Evolutionary conservation across 768 basidiomycete species (phyloP).

Genomic region (Pholiota microspora): DNA sequence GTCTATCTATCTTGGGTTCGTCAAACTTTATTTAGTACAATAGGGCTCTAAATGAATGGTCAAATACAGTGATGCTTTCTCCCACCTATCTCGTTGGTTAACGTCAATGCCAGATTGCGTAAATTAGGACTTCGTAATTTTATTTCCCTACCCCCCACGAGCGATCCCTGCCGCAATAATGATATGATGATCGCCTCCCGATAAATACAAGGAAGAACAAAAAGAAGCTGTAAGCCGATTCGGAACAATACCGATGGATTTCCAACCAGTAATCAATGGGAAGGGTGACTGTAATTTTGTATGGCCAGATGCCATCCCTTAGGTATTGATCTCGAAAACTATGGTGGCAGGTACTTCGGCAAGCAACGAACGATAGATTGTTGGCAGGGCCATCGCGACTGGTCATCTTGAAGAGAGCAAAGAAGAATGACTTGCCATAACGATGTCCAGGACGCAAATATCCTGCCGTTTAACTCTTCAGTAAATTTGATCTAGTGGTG

Average conservation of each 20-base stretch:
- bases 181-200: background rate
- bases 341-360: background rate
- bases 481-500: background rate
- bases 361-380: conserved; percentile 1
- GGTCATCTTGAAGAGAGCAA: conserved; percentile 4
- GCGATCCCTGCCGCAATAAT: background rate
- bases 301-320: background rate
- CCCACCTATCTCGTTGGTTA: background rate
- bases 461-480: background rate
- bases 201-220: background rate
- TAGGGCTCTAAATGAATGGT: background rate
- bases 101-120: background rate
- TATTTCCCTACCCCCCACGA: background rate
- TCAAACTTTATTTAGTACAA: background rate
- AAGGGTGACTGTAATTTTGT: background rate
- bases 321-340: background rate
- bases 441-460: background rate
- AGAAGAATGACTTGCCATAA: background rate
- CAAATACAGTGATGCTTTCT: background rate
- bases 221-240: background rate
- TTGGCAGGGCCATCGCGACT: conserved; percentile 7
- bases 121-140: background rate
- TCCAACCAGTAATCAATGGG: background rate
- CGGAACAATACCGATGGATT: background rate
- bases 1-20: conserved; percentile 6